Conservation (phyloP, 2,329 filamentous ascomycete species). For the Rugonectria rugulosa region DNA sequence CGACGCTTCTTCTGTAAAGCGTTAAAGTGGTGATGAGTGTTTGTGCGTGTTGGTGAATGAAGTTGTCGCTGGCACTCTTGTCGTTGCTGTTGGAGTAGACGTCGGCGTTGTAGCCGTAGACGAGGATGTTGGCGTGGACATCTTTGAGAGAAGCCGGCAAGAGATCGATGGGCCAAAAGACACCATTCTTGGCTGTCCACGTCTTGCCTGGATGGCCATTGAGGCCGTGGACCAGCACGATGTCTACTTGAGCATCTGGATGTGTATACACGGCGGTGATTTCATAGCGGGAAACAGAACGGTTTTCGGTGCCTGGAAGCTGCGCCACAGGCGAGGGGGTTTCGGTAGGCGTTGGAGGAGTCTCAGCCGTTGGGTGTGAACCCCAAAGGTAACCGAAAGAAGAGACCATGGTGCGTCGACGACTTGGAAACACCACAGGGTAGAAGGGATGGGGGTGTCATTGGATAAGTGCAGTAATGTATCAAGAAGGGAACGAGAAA, state of each 20-base stretch:
- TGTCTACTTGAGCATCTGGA: conserved; percentile 66
- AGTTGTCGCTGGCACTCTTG: conserved; percentile 68
- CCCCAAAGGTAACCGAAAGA: neutral
- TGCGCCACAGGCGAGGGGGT: neutral
- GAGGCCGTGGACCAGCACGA: conserved; percentile 75
- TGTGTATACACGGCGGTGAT: conserved; percentile 66
- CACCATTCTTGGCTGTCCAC: conserved; percentile 64
- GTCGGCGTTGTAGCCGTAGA: conserved; percentile 79
- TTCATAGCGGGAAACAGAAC: conserved; percentile 57
- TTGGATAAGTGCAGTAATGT: conserved; percentile 11
- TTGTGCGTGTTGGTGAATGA: conserved; percentile 75
- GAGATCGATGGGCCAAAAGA: conserved; percentile 75
- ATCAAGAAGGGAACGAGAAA: neutral
- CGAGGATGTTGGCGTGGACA: conserved; percentile 68
- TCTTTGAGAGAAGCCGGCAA: conserved; percentile 66
- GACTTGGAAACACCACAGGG: conserved; percentile 17
- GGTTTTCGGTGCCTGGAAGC: conserved; percentile 48
- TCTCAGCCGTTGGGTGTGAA: neutral
- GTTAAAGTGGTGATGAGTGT: conserved; percentile 70
- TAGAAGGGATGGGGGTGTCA: conserved; percentile 17
- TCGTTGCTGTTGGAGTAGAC: conserved; percentile 57
- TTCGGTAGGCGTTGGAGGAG: neutral
- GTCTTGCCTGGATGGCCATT: conserved; percentile 72
- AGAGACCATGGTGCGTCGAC: conserved; percentile 38
- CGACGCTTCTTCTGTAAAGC: conserved; percentile 66